Evolutionary conservation across 2,329 filamentous ascomycete genomes (phyloP), one percentile per base, ranked within the genome.

Genomic region (Cercospora canescens): DNA sequence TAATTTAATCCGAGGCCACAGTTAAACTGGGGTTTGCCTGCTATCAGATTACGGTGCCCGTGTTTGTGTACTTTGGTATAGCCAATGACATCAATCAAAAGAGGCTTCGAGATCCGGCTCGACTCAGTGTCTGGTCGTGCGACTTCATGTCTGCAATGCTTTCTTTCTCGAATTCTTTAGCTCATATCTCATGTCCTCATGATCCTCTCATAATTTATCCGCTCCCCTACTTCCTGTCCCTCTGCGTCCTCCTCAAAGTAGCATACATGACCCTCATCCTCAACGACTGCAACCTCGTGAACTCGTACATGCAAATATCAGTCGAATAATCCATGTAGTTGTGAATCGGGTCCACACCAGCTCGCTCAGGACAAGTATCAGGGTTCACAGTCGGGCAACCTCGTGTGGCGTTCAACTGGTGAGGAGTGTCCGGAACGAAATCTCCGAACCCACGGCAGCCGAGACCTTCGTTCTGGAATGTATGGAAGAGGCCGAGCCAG

Each of bases 321-420:
- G 50, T 62, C 30, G 60, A 62, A 32, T 67, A 65, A 28, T 67
- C 84, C 84, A 86, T 86, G 68, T 81, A 86, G 69, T 86, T 84
- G 64, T 84, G 81, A 52, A 86, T 82, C 6, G 82, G 78, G 74
- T 86, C 84, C 28, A 76, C 18, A 0, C 81, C 82, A 21, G 75
- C 72, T 28, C 76, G 74, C 30, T 71, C 72, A 0, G 82, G 81
- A 68, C 84, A 87, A 12, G 78, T 83, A 69, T 82, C 77, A 79
- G 75, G 55, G 63, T 65, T 62, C 14, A 41, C 34, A 3, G 68
- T 69, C 1, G 84, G 84, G 72, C 85, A 87, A 1, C 83, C 83
- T 61, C 80, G 79, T 14, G 84, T 86, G 5, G 72, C 76, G 7
- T 76, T 78, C 34, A 66, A 32, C 18, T 66, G 64, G 26, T 55